A percentile compares a stretch with the other conserved stretches of the same genome.
Conservation (phyloP, 1,284 basidiomycete genomes). For the Mycosarcoma mackinlayi region DNA sequence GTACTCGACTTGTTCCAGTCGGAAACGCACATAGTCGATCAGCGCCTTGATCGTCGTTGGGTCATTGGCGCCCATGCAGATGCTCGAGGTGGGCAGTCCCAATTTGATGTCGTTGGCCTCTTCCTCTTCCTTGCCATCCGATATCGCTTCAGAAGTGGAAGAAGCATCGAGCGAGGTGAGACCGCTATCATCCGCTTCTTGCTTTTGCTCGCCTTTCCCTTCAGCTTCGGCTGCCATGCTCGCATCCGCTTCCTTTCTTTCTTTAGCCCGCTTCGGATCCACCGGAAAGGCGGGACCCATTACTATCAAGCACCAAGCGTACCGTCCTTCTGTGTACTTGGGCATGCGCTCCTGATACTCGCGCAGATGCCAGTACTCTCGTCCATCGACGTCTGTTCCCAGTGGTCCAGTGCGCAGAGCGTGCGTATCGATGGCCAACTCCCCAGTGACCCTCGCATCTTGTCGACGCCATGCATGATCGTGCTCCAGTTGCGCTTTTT, state of each 20-base stretch:
- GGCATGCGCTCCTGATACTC: constrained; percentile 58
- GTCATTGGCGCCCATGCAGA: constrained; percentile 53
- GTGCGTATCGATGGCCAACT: constrained; percentile 39
- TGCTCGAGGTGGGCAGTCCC: constrained; percentile 20
- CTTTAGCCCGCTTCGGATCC: constrained; percentile 11
- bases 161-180: constrained; percentile 31
- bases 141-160: background rate
- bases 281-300: constrained; percentile 30
- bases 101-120: constrained; percentile 6
- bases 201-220: constrained; percentile 5
- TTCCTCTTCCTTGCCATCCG: background rate
- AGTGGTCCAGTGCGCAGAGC: constrained; percentile 49
- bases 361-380: constrained; percentile 56
- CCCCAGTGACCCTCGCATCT: constrained; percentile 22
- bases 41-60: constrained; percentile 31
- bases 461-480: constrained; percentile 38
- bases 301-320: constrained; percentile 54
- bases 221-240: constrained; percentile 1
- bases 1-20: constrained; percentile 38
- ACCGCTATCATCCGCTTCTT: constrained; percentile 27
- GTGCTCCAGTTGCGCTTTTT: constrained; percentile 29
- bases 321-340: constrained; percentile 41
- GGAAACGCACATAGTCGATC: constrained; percentile 35
- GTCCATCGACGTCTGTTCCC: constrained; percentile 49
- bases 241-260: constrained; percentile 11